These are phyloP conservation scores for Candida oleophila DNA, from an alignment of 805 yeast genomes.

Conservation along the genomic window DNA sequence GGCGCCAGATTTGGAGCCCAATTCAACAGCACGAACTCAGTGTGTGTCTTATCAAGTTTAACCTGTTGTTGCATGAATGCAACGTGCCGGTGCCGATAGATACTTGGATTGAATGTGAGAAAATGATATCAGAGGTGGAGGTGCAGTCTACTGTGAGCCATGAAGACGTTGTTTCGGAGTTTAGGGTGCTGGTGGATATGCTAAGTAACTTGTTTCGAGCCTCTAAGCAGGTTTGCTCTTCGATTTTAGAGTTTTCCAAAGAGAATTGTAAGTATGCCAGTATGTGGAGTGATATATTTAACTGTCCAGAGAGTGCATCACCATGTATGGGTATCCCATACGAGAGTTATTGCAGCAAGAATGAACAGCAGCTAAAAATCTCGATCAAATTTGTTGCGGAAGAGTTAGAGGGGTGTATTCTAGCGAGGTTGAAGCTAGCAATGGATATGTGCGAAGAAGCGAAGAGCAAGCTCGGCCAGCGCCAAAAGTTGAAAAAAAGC, in stretches of 20 bases:
- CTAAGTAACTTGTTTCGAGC: not conserved
- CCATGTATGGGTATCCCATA: slow-evolving; percentile 9
- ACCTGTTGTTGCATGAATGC: slow-evolving; percentile 15
- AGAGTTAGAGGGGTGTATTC: slow-evolving; percentile 5
- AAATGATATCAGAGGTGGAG: not conserved
- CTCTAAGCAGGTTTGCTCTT: not conserved
- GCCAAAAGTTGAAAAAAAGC: slow-evolving; percentile 5
- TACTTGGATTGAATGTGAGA: slow-evolving; percentile 10
- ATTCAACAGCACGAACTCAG: slow-evolving; percentile 13
- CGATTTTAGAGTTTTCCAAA: slow-evolving; percentile 5
- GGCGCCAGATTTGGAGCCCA: slow-evolving; percentile 5
- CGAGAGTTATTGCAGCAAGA: slow-evolving; percentile 9
- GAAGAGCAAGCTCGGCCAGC: slow-evolving; percentile 3
- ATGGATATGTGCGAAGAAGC: slow-evolving; percentile 8
- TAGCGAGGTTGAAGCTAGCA: slow-evolving; percentile 6
- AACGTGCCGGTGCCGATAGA: slow-evolving; percentile 10
- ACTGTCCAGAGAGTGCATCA: not conserved
- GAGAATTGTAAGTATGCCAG: slow-evolving; percentile 6
- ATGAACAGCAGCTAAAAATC: slow-evolving; percentile 4
- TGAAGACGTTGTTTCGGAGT: not conserved
- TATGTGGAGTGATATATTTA: slow-evolving; percentile 9
- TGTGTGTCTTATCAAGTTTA: slow-evolving; percentile 18
- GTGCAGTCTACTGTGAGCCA: not conserved
- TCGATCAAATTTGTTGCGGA: slow-evolving; percentile 4
- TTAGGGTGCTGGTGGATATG: not conserved